Conservation (phyloP, 768 basidiomycete genomes). For the Hypholoma sublateritium region DNA sequence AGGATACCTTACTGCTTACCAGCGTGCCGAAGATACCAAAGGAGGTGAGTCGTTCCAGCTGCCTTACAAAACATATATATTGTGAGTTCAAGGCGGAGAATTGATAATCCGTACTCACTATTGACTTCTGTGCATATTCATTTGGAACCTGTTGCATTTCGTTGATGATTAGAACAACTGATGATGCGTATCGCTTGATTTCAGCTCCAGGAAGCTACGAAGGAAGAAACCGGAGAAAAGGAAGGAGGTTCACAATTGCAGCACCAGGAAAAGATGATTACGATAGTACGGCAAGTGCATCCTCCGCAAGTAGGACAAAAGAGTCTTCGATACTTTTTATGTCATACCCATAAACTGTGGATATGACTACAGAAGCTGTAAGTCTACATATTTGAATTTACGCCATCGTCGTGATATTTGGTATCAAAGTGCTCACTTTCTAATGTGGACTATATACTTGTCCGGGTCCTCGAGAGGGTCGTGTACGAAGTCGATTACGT, state of each 20-base stretch:
- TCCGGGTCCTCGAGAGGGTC: conserved; percentile 9
- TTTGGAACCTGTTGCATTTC: neutral
- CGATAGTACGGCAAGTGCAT: conserved; percentile 1
- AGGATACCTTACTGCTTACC: neutral
- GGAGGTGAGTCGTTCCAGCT: neutral
- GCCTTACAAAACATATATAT: neutral
- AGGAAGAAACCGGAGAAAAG: conserved; percentile 13
- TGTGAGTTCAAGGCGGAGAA: too few species aligned
- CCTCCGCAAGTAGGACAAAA: conserved; percentile 6
- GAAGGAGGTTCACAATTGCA: conserved; percentile 9
- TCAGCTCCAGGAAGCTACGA: conserved; percentile 15
- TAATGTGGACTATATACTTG: conserved; percentile 8
- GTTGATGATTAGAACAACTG: neutral
- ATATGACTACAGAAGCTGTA: conserved; percentile 8
- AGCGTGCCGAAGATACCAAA: neutral
- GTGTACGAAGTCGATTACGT: conserved; percentile 18
- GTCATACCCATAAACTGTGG: conserved; percentile 12
- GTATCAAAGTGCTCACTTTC: neutral
- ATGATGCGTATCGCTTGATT: conserved; percentile 3
- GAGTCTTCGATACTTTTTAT: neutral
- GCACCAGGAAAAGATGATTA: conserved; percentile 11
- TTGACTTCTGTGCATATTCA: neutral
- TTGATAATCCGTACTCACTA: neutral
- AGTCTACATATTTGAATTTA: neutral
- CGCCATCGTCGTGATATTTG: neutral